Base-by-base conservation (phyloP, 768 basidiomycete species). In the Leccinum uliginosum region DNA sequence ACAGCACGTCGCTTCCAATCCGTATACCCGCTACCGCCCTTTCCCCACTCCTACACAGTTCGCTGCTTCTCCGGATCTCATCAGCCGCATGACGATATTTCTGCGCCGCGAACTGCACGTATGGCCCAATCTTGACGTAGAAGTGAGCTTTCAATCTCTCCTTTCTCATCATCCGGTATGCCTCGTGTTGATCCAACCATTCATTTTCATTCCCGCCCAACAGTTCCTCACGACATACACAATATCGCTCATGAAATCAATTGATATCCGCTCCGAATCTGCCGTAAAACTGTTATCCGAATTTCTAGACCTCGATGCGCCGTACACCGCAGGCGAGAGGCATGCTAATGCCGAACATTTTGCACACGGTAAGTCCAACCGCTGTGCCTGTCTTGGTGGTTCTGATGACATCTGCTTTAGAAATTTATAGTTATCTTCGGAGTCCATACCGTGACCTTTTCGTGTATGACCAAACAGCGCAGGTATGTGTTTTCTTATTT, bases 221-320 rank as follows among this genome's bases (percentile, higher is more conserved):
- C 54, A 93, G 90, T 98, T 95, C 71, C 78, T 98, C 53, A 93
- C 91, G 12, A 89, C 86, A 3, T 91, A 95, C 73, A 91, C 85
- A 19, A 74, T 96, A 51, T 92, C 93, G 2, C 76, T 98, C 63
- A 92, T 98, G 85, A 92, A 93, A 73, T 81, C 90, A 3, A 84
- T 97, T 54, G 94, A 98, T 73, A 89, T 98, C 55, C 90, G 94
- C 44, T 90, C 92, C 12, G 88, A 93, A 72, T 84, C 87, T 38
- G 91, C 93, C 43, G 81, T 98, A 45, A 89, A 87, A 64, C 71
- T 91, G 15, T 77, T 98, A 8, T 80, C 92, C 14, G 94, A 96
- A 63, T 95, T 94, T 73, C 78, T 98, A 48, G 94, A 98, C 67
- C 79, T 91, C 70, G 87, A 87, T 60, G 71, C 74, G 3, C 78